These are phyloP conservation scores for Phlebiopsis flavidoalba DNA, from an alignment of 768 basidiomycete genomes.

Conservation along the genomic window DNA sequence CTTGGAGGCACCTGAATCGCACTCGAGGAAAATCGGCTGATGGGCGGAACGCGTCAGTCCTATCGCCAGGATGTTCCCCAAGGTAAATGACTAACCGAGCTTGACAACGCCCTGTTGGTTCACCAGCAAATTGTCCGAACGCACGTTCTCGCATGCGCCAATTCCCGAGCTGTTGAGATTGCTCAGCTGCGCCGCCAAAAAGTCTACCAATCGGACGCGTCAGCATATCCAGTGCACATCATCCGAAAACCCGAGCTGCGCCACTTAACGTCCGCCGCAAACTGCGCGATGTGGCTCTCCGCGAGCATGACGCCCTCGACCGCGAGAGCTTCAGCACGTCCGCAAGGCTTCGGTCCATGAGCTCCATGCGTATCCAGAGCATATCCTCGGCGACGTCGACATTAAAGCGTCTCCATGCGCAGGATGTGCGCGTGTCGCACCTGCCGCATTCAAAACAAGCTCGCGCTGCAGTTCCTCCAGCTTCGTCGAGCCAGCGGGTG, in stretches of 20 bases:
- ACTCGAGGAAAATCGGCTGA: constrained; percentile 75
- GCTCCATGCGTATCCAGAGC: constrained; percentile 85
- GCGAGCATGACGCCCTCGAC: constrained; percentile 57
- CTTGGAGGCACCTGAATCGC: constrained; percentile 57
- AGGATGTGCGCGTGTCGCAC: constrained; percentile 60
- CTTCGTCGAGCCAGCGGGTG: constrained; percentile 56
- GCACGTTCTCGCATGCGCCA: constrained; percentile 79
- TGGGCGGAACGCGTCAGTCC: background rate
- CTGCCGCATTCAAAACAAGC: constrained; percentile 50
- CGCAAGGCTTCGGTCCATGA: constrained; percentile 85
- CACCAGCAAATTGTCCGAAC: constrained; percentile 78
- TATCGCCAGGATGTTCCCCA: background rate
- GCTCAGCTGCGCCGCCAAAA: constrained; percentile 61
- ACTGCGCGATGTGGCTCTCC: constrained; percentile 68
- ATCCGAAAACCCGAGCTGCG: background rate
- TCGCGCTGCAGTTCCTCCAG: constrained; percentile 59
- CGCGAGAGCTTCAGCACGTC: constrained; percentile 67
- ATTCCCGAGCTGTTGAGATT: constrained; percentile 64
- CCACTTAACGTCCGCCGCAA: constrained; percentile 69
- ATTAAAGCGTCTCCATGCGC: constrained; percentile 63
- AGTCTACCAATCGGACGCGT: constrained; percentile 38
- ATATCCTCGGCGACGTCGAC: constrained; percentile 50
- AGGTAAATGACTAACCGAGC: constrained; percentile 45
- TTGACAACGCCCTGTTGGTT: constrained; percentile 68
- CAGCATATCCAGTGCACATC: constrained; percentile 2